Evolutionary conservation across 1,284 basidiomycete genomes (phyloP).

Genomic region (Ceratobasidium sp.): DNA sequence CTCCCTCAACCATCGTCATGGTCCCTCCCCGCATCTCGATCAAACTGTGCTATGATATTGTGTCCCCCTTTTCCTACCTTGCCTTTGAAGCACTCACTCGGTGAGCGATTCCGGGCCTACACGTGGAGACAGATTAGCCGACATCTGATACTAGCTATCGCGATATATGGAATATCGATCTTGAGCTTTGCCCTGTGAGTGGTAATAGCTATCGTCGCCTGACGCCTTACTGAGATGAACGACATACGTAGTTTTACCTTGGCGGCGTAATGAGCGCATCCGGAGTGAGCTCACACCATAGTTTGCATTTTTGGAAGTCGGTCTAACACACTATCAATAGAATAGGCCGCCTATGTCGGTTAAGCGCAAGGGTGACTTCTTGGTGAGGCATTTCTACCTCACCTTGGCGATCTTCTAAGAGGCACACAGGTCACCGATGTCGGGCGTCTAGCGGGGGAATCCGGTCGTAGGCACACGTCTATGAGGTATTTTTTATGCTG

Average conservation of each 20-base stretch:
- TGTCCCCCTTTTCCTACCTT: slow-evolving; percentile 39
- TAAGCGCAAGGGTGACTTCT: slow-evolving; percentile 31
- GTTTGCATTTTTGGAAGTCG: slow-evolving; percentile 2
- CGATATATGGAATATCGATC: slow-evolving; percentile 39
- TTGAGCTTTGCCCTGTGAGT: slow-evolving; percentile 36
- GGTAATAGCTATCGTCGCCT: not conserved
- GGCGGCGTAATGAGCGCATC: slow-evolving; percentile 37
- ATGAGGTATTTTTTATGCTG: not conserved
- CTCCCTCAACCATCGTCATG: slow-evolving; percentile 5
- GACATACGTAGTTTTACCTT: slow-evolving; percentile 26
- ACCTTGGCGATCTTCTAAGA: slow-evolving; percentile 5
- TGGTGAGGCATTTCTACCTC: slow-evolving; percentile 18
- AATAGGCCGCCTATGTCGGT: slow-evolving; percentile 38
- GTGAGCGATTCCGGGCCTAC: not conserved
- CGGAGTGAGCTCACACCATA: slow-evolving; percentile 22
- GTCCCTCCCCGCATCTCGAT: slow-evolving; percentile 34
- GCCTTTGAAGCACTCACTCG: slow-evolving; percentile 35
- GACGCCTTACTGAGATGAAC: not conserved
- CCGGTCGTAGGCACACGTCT: slow-evolving; percentile 15
- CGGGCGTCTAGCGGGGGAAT: slow-evolving; percentile 28
- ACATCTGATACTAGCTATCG: slow-evolving; percentile 27
- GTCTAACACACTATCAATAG: slow-evolving; percentile 18
- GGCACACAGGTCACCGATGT: slow-evolving; percentile 14
- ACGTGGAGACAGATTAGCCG: not conserved
- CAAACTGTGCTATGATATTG: slow-evolving; percentile 42